These are phyloP conservation scores for Populus simonii DNA, from an alignment of 345 rosid species.

Conservation along the genomic window DNA sequence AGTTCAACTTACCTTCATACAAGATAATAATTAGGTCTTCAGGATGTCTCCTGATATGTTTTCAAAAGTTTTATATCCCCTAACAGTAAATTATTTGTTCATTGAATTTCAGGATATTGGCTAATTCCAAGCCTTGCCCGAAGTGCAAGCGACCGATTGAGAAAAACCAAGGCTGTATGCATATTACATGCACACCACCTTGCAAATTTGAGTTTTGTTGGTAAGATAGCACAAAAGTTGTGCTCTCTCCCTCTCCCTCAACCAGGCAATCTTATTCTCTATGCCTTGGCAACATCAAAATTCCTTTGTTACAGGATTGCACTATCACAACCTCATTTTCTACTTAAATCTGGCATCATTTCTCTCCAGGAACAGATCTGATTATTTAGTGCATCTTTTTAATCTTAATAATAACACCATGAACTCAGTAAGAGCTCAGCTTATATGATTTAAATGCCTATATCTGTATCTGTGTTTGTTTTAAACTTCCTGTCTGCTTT, in stretches of 20 bases:
- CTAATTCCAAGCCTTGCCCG: slow-evolving; percentile 41
- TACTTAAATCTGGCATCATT: background rate
- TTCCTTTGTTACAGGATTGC: background rate
- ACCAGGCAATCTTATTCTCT: background rate
- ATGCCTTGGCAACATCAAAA: background rate
- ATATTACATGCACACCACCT: slow-evolving; percentile 68
- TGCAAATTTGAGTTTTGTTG: slow-evolving; percentile 80
- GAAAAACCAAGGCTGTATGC: slow-evolving; percentile 40
- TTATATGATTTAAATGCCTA: background rate
- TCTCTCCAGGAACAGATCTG: background rate
- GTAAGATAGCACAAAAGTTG: slow-evolving; percentile 36
- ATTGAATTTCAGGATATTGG: slow-evolving; percentile 32
- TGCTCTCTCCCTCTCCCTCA: background rate
- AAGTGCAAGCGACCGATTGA: slow-evolving; percentile 38
- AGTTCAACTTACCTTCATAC: background rate
- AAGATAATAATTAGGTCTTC: background rate
- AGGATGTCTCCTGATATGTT: background rate
- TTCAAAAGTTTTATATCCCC: background rate
- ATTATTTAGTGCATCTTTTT: background rate
- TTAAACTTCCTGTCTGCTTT: background rate
- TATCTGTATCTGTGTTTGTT: background rate
- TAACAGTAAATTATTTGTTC: background rate
- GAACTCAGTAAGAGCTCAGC: background rate
- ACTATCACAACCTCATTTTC: background rate
- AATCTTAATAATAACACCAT: background rate